phyloP scores from a whole-genome alignment of 345 rosid genomes.

The Tarenaya hassleriana region DNA sequence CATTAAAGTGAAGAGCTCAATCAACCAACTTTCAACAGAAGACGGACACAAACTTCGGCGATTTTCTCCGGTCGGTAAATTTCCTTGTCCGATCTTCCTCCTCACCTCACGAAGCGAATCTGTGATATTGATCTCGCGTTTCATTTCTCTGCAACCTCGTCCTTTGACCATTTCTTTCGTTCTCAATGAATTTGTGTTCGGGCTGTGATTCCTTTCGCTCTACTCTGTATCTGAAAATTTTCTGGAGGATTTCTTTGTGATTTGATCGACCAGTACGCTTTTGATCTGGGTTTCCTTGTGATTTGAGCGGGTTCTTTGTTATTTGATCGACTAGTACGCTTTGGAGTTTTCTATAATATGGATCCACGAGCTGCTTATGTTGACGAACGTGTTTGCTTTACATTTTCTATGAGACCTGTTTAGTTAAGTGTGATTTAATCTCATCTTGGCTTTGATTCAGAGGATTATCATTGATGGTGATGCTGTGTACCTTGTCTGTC shows the following conservation, averaged over 20 bases:
- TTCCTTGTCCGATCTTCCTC: not conserved
- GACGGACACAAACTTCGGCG: slow-evolving; percentile 24
- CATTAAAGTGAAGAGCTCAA: no score
- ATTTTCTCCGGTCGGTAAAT: slow-evolving; percentile 1
- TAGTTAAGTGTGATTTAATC: no score
- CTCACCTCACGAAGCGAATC: slow-evolving; percentile 3
- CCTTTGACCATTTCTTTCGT: not conserved
- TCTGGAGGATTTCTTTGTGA: not conserved
- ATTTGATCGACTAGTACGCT: not conserved
- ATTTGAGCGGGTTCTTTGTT: slow-evolving; percentile 8
- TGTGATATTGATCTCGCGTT: slow-evolving; percentile 11
- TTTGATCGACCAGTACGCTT: not conserved
- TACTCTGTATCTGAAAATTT: no score
- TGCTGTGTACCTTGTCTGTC: not conserved
- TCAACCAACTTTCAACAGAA: not conserved
- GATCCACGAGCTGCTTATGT: not conserved
- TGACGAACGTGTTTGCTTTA: not conserved
- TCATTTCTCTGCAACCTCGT: not conserved
- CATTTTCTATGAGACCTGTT: no score
- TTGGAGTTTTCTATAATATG: not conserved
- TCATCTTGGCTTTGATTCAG: no score
- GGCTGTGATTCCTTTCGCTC: no score
- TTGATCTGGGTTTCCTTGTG: not conserved
- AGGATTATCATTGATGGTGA: not conserved
- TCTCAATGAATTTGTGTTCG: slow-evolving; percentile 9